A percentile compares a stretch with the other conserved stretches of the same genome.
These are phyloP conservation scores for Albophoma yamanashiensis DNA, from an alignment of 2,329 filamentous ascomycete genomes.

Conservation along the genomic window DNA sequence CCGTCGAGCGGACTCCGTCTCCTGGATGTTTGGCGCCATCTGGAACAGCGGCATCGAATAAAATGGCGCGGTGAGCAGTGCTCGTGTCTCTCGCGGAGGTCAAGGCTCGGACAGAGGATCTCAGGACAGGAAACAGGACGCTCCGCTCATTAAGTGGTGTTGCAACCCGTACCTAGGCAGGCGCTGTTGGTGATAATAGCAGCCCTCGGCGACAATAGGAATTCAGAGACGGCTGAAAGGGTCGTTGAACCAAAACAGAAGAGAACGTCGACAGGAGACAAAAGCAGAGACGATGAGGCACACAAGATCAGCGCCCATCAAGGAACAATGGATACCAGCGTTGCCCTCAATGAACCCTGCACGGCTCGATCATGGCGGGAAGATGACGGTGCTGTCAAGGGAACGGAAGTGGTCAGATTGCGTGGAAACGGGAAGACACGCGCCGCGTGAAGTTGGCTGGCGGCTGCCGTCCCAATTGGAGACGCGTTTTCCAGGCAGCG, in stretches of 20 bases:
- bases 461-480: neutral
- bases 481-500: slow-evolving; percentile 1
- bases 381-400: neutral
- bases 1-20: slow-evolving; percentile 27
- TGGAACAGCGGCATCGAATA: slow-evolving; percentile 34
- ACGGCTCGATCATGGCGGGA: neutral
- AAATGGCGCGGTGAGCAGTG: neutral
- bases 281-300: neutral
- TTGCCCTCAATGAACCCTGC: neutral
- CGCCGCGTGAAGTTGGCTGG: slow-evolving; percentile 9
- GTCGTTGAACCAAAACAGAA: neutral
- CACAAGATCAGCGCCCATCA: neutral
- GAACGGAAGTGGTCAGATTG: neutral
- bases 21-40: slow-evolving; percentile 37
- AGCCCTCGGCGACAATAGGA: neutral
- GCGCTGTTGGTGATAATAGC: neutral
- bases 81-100: neutral
- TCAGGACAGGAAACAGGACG: neutral
- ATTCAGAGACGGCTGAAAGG: neutral
- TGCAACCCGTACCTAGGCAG: neutral
- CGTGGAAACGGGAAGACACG: slow-evolving; percentile 11
- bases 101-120: too few relatives aligned
- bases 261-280: neutral
- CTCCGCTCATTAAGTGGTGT: neutral
- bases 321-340: slow-evolving; percentile 2